Conservation (phyloP, 768 basidiomycete genomes). For the Gloeostereum incarnatum region DNA sequence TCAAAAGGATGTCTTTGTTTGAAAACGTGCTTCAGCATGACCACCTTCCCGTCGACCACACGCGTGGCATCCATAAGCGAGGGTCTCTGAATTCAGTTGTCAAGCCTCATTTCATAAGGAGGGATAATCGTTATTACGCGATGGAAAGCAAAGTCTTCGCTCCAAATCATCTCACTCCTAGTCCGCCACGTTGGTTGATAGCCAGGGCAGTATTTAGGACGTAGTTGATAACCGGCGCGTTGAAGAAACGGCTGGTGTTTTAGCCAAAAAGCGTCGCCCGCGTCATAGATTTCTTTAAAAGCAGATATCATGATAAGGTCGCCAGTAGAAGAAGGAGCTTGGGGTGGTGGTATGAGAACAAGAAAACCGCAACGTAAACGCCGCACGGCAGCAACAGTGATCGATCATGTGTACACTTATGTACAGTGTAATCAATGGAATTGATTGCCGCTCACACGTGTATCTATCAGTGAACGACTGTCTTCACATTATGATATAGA, state of each 20-base stretch:
- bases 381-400: no score
- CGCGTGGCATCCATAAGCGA: slow-evolving; percentile 5
- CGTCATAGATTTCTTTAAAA: no score
- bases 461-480: no score
- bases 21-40: slow-evolving; percentile 5
- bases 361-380: no score
- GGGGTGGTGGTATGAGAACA: no score
- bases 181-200: slow-evolving; percentile 13
- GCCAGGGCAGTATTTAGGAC: slow-evolving; percentile 11
- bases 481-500: no score
- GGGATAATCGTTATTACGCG: neutral
- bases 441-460: no score
- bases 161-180: neutral
- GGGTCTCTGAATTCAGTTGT: neutral
- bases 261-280: slow-evolving; percentile 6
- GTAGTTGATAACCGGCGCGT: slow-evolving; percentile 12
- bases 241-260: slow-evolving; percentile 9
- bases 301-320: no score
- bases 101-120: neutral
- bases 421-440: no score
- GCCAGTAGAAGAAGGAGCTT: no score
- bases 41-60: neutral
- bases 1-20: slow-evolving; percentile 1
- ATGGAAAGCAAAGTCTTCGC: neutral
- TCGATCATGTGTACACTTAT: no score